Percentiles rank a stretch among this genome's conserved stretches.
Evolutionary conservation across 2,329 filamentous ascomycete species (phyloP).

Genomic region (Fusarium verticillioides): DNA sequence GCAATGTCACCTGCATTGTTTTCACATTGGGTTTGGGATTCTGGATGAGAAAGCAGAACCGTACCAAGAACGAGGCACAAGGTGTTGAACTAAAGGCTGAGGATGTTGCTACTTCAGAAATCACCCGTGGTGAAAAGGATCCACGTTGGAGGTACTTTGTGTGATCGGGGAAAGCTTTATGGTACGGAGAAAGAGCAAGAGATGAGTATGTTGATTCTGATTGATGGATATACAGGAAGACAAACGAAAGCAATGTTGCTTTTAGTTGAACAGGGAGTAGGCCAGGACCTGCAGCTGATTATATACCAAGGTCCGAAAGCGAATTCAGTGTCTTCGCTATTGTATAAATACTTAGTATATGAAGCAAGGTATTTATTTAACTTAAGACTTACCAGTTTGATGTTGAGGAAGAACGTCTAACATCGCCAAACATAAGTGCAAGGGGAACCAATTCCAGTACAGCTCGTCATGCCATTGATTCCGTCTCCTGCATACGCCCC

Average conservation of each 20-base stretch:
- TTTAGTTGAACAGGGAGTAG: accelerated
- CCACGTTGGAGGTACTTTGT: slow-evolving; percentile 1
- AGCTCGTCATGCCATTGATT: neutral
- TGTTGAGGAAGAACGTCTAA: neutral
- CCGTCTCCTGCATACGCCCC: neutral
- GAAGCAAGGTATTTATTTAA: accelerated
- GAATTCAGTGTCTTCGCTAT: no score
- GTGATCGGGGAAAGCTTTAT: accelerated
- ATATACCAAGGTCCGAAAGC: accelerated
- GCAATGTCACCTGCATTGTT: slow-evolving; percentile 35
- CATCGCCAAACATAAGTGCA: slow-evolving; percentile 5
- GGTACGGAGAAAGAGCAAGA: accelerated
- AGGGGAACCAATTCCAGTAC: neutral
- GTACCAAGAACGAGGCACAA: neutral
- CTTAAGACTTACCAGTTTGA: neutral
- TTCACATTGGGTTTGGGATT: slow-evolving; percentile 29
- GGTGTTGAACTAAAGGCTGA: neutral
- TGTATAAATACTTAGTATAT: neutral
- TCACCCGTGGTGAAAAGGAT: neutral
- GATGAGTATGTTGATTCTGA: accelerated
- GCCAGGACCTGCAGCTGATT: accelerated
- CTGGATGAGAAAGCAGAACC: slow-evolving; percentile 12
- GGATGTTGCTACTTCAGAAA: neutral
- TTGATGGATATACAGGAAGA: neutral
- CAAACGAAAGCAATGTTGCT: accelerated